Evolutionary conservation across 2,329 filamentous ascomycete genomes (phyloP).

Genomic region (Helminthosporium solani): DNA sequence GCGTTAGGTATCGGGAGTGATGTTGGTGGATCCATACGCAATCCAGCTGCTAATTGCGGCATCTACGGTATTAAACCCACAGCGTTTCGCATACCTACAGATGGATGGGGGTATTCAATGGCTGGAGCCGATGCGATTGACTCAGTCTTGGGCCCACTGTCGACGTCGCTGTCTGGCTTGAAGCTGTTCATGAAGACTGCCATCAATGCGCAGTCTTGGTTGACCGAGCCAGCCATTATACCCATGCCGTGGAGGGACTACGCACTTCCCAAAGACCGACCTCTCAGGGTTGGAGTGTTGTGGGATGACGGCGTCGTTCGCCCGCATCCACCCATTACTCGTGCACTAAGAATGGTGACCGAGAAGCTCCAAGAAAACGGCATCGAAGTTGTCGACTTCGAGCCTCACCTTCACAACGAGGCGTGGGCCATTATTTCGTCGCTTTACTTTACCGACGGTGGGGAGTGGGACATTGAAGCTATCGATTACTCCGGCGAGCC

Average conservation of each 20-base stretch:
- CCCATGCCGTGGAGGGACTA: slow-evolving; percentile 58
- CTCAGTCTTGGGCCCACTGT: slow-evolving; percentile 56
- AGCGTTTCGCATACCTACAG: slow-evolving; percentile 45
- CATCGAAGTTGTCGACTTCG: slow-evolving; percentile 56
- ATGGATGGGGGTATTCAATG: slow-evolving; percentile 48
- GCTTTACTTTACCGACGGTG: slow-evolving; percentile 59
- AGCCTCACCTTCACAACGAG: slow-evolving; percentile 51
- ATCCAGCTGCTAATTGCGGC: slow-evolving; percentile 34
- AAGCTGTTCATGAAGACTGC: slow-evolving; percentile 56
- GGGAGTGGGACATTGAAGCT: slow-evolving; percentile 52
- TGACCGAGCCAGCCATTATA: slow-evolving; percentile 57
- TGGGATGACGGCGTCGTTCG: slow-evolving; percentile 65
- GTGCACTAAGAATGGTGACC: slow-evolving; percentile 54
- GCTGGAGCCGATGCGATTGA: slow-evolving; percentile 50
- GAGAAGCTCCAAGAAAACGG: slow-evolving; percentile 48
- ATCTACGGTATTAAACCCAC: slow-evolving; percentile 46
- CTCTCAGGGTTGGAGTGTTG: slow-evolving; percentile 61
- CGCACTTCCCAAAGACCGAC: slow-evolving; percentile 16
- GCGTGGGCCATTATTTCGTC: slow-evolving; percentile 50
- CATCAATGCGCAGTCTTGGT: slow-evolving; percentile 57
- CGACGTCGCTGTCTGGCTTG: slow-evolving; percentile 55
- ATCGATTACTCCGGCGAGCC: slow-evolving; percentile 60
- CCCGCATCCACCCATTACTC: slow-evolving; percentile 65
- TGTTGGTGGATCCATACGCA: slow-evolving; percentile 22
- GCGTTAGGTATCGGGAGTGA: slow-evolving; percentile 51